Percentiles rank a stretch among this genome's conserved stretches.
phyloP scores from a whole-genome alignment of 805 yeast species.

The Crinitomyces ghanaensis region DNA sequence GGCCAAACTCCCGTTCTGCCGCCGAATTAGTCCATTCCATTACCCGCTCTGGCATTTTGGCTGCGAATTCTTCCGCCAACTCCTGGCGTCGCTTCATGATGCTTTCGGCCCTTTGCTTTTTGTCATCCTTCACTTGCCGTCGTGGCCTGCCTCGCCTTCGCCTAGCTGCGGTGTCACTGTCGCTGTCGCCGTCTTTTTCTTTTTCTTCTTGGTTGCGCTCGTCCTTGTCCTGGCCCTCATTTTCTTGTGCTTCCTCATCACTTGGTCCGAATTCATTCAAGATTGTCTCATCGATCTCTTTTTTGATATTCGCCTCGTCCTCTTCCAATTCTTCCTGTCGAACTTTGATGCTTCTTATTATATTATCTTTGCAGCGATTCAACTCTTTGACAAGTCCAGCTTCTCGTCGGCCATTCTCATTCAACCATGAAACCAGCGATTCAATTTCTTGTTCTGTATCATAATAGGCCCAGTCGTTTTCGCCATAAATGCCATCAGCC shows the following conservation, averaged over 20 bases:
- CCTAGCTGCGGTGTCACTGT: neutral
- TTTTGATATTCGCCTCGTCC: constrained; percentile 14
- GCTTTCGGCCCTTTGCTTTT: constrained; percentile 1
- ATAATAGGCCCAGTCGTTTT: constrained; percentile 55
- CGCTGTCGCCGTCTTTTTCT: constrained; percentile 5
- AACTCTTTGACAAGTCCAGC: constrained; percentile 53
- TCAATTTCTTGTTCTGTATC: constrained; percentile 52
- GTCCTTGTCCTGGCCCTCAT: constrained; percentile 5
- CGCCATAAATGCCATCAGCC: constrained; percentile 33
- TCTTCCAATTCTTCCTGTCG: constrained; percentile 29
- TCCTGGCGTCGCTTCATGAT: constrained; percentile 9
- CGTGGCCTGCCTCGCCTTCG: constrained; percentile 1
- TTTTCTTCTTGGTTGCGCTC: constrained; percentile 33
- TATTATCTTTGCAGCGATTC: constrained; percentile 38
- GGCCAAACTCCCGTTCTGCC: constrained; percentile 17
- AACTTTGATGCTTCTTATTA: constrained; percentile 44
- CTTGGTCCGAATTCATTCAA: constrained; percentile 10
- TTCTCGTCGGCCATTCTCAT: constrained; percentile 68
- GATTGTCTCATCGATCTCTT: constrained; percentile 14
- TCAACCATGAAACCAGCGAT: constrained; percentile 50
- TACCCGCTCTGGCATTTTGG: constrained; percentile 13
- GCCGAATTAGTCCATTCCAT: constrained; percentile 17
- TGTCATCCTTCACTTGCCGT: constrained; percentile 6
- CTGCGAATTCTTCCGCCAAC: constrained; percentile 9
- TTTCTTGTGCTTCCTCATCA: constrained; percentile 7